phyloP scores from a whole-genome alignment of 441 rosid genomes.

The Kokia cookei region DNA sequence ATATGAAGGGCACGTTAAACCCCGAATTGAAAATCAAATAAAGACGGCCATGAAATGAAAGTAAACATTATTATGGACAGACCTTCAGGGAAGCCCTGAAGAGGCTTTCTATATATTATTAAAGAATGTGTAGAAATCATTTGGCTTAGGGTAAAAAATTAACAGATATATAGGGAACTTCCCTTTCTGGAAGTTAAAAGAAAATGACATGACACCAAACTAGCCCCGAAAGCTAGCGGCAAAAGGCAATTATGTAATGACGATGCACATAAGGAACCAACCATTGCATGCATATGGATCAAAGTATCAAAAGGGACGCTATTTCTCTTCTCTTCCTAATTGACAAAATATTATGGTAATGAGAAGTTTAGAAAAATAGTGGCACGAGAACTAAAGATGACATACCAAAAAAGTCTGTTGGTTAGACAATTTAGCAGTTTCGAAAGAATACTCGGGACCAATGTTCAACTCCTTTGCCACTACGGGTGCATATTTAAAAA shows the following conservation, averaged over 20 bases:
- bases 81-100: neutral
- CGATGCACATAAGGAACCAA: neutral
- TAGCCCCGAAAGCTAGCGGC: neutral
- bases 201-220: neutral
- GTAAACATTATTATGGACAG: neutral
- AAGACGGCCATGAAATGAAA: neutral
- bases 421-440: slow-evolving; percentile 38
- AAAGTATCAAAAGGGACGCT: neutral
- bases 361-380: neutral
- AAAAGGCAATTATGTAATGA: neutral
- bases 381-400: slow-evolving; percentile 2
- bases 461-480: slow-evolving; percentile 53
- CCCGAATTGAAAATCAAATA: neutral
- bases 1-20: neutral
- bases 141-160: neutral
- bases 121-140: neutral
- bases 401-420: slow-evolving; percentile 72
- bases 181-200: neutral
- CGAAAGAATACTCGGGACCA: slow-evolving; percentile 44
- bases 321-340: neutral
- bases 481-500: slow-evolving; percentile 70
- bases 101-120: neutral
- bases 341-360: neutral
- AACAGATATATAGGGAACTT: neutral
- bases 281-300: slow-evolving; percentile 3